Conservation (phyloP, 768 basidiomycete genomes). For the Boletus eberwhitei region DNA sequence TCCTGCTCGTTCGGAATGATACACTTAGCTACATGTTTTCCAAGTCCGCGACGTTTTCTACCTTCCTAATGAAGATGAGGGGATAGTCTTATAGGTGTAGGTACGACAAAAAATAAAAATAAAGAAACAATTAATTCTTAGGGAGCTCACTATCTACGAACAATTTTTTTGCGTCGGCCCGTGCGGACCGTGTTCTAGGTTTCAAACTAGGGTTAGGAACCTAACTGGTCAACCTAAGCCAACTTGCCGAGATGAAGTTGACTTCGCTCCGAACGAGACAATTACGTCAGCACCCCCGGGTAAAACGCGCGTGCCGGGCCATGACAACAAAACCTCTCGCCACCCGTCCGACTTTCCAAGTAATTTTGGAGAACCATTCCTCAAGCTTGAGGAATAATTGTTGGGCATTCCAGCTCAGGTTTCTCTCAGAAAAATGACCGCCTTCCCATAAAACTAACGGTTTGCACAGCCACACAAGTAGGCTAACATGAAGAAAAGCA, state of each 20-base stretch:
- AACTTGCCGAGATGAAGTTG: not conserved
- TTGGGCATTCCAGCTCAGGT: not conserved
- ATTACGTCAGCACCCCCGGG: not conserved
- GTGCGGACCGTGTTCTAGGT: too few relatives aligned
- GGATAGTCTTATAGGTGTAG: too few relatives aligned
- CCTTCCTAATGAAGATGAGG: slow-evolving; percentile 12
- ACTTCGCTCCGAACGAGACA: not conserved
- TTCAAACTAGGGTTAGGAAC: too few relatives aligned
- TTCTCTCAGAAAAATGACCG: not conserved
- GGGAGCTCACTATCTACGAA: too few relatives aligned
- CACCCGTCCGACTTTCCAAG: not conserved
- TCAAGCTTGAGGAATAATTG: not conserved
- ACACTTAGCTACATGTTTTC: not conserved
- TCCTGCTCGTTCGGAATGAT: not conserved
- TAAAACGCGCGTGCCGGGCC: too few relatives aligned
- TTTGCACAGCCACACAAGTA: not conserved
- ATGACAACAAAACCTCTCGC: too few relatives aligned
- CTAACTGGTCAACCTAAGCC: too few relatives aligned
- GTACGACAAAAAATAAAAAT: too few relatives aligned
- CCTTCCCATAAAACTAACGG: not conserved
- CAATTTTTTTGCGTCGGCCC: too few relatives aligned
- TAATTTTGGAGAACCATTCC: not conserved
- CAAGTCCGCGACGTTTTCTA: slow-evolving; percentile 7
- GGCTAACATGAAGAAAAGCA: not conserved
- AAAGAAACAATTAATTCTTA: too few relatives aligned